phyloP scores from a whole-genome alignment of 257 asterid species.

The Przewalskia tangutica region DNA sequence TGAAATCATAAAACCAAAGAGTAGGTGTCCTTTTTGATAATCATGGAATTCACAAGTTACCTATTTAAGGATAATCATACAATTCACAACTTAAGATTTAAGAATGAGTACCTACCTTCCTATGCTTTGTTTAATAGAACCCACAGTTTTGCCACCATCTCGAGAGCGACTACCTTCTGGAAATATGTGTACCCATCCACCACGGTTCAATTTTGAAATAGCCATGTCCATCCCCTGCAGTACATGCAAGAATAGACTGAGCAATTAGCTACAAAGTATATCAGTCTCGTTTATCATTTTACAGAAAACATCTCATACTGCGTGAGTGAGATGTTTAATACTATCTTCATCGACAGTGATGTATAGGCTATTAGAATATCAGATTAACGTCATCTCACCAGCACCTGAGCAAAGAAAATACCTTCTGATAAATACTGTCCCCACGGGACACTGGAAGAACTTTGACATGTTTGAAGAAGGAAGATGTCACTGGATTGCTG shows the following conservation, averaged over 20 bases:
- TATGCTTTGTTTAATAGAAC: conserved; percentile 66
- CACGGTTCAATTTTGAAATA: conserved; percentile 74
- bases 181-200: conserved; percentile 92
- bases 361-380: background rate
- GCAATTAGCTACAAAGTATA: background rate
- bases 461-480: conserved; percentile 75
- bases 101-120: conserved; percentile 41
- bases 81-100: background rate
- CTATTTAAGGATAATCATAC: background rate
- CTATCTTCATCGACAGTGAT: background rate
- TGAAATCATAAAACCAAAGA: background rate
- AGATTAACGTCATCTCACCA: background rate
- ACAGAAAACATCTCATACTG: background rate
- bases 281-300: background rate
- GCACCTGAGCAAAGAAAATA: conserved; percentile 8
- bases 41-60: background rate
- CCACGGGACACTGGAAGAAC: conserved; percentile 90
- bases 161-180: conserved; percentile 97
- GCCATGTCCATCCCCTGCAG: conserved; percentile 89
- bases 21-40: background rate
- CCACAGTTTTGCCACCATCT: conserved; percentile 82
- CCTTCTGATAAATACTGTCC: conserved; percentile 86
- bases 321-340: background rate
- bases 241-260: background rate
- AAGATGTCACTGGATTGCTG: conserved; percentile 62